Evolutionary conservation across 2,329 filamentous ascomycete species (phyloP), one percentile per base, ranked within the genome.

Genomic region (Rhynchosporium secalis): DNA sequence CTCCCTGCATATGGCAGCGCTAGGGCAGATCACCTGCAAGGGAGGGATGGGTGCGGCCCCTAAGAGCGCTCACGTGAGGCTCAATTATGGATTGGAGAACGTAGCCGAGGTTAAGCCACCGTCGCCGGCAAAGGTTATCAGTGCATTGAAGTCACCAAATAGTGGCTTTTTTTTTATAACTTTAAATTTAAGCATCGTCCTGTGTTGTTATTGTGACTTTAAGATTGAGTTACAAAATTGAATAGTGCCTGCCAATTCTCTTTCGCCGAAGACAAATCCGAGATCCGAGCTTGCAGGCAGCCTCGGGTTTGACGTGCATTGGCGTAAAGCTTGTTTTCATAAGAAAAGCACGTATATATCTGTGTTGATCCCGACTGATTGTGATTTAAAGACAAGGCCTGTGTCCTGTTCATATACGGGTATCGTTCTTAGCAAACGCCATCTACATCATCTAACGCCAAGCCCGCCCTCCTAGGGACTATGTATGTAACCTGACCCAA

Each of bases 381-480:
- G 20, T 20, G 20, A 20, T 20, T n/a, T n/a, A 5, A 5, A 46
- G 20, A 46, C 4, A 10, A 46, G 9, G 20, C 31, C 38, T 15
- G 10, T 33, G 55, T 33, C 38, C 29, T 20, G 13, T 38, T 48
- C 15, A 61, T 45, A n/a, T 62, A 31, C 47, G 60, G 60, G 60
- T 58, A 62, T 62, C 60, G 55, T 58, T 62, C 41, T 58, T 46
- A 31, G 54, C 55, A 38, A 40, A 55, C 36, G 33, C 28, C 29
- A 62, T 54, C 55, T 62, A 58, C 15, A 48, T 56, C 31, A 41
- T 49, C 47, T 62, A 62, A 62, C 60, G 56, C 60, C 60, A 58
- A 47, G 54, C 28, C 28, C 12, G 41, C 20, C 46, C 60, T 46
- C 52, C 33, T 38, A 49, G 12, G 15, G 47, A 20, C 26, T 26